Conservation (phyloP, 2,329 filamentous ascomycete genomes). For the Tolypocladium album region DNA sequence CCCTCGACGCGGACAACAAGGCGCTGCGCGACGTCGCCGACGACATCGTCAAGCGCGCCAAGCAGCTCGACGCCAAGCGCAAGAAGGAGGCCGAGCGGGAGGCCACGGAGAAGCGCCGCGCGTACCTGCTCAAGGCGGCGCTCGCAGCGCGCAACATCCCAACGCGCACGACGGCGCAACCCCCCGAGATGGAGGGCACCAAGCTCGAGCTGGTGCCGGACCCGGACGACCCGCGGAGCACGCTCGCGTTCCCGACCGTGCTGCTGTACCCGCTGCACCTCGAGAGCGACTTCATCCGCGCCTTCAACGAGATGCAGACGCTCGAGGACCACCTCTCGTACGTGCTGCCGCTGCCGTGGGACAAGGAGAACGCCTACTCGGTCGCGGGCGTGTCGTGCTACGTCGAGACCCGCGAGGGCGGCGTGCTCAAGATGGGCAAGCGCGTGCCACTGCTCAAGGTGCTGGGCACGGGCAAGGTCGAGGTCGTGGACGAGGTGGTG, state of each 20-base stretch:
- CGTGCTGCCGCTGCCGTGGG: slow-evolving; percentile 85
- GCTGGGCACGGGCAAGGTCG: slow-evolving; percentile 64
- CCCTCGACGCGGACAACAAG: slow-evolving; percentile 59
- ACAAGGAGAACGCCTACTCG: slow-evolving; percentile 55
- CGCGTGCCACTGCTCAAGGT: slow-evolving; percentile 69
- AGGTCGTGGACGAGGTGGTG: slow-evolving; percentile 79
- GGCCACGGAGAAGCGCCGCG: slow-evolving; percentile 44
- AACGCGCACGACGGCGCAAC: slow-evolving; percentile 53
- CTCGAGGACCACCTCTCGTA: slow-evolving; percentile 73
- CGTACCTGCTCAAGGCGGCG: slow-evolving; percentile 52
- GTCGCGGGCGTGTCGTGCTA: slow-evolving; percentile 67
- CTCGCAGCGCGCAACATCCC: slow-evolving; percentile 60
- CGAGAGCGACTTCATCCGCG: slow-evolving; percentile 86
- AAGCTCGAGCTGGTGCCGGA: slow-evolving; percentile 59
- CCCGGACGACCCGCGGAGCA: slow-evolving; percentile 59
- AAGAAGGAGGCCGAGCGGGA: slow-evolving; percentile 44
- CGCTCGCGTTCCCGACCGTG: slow-evolving; percentile 66
- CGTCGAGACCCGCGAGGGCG: slow-evolving; percentile 71
- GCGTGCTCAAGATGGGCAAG: slow-evolving; percentile 82
- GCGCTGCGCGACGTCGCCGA: slow-evolving; percentile 50
- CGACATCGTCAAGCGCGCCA: slow-evolving; percentile 52
- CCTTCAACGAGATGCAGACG: slow-evolving; percentile 66
- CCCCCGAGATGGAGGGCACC: slow-evolving; percentile 85
- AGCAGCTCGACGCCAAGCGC: slow-evolving; percentile 42
- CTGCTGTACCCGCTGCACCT: slow-evolving; percentile 75